Conservation (phyloP, 2,329 filamentous ascomycete genomes). For the Penicillium sp. region DNA sequence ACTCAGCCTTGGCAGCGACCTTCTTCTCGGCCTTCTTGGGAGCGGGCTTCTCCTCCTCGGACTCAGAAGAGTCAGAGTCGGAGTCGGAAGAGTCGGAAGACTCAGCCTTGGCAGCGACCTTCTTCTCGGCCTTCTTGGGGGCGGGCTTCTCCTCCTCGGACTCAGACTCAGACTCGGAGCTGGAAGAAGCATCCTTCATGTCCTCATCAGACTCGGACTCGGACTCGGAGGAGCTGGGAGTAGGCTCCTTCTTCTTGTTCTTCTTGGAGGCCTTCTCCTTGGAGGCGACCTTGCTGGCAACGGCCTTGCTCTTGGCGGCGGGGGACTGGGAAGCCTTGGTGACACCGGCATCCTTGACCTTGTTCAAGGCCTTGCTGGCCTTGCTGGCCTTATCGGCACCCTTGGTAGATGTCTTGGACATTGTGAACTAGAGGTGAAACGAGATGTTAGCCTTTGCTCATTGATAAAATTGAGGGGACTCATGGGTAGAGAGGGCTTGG, state of each 20-base stretch:
- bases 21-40: conserved; percentile 32
- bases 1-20: conserved; percentile 31
- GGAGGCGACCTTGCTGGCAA: conserved; percentile 42
- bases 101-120: conserved; percentile 30
- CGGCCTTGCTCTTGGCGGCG: conserved; percentile 48
- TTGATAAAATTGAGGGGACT: not conserved
- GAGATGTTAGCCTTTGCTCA: conserved; percentile 20
- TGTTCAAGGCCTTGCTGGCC: conserved; percentile 45
- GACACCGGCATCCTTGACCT: conserved; percentile 50
- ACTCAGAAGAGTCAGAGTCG: conserved; percentile 31
- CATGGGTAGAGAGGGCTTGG: conserved; percentile 5
- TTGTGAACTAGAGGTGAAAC: conserved; percentile 32
- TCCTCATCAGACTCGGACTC: conserved; percentile 42
- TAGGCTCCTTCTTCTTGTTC: conserved; percentile 47
- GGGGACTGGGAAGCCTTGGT: conserved; percentile 46
- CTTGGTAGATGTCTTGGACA: conserved; percentile 47
- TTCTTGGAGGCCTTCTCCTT: conserved; percentile 45
- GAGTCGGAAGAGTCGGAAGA: conserved; percentile 32
- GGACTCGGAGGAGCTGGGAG: conserved; percentile 29
- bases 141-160: conserved; percentile 32
- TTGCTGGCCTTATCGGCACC: conserved; percentile 38
- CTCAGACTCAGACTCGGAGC: conserved; percentile 21
- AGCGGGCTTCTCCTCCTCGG: conserved; percentile 33
- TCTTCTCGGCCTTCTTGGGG: conserved; percentile 31
- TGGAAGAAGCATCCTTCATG: conserved; percentile 33